Conservation (phyloP, 306 rosid species). For the Lathyrus aphaca region DNA sequence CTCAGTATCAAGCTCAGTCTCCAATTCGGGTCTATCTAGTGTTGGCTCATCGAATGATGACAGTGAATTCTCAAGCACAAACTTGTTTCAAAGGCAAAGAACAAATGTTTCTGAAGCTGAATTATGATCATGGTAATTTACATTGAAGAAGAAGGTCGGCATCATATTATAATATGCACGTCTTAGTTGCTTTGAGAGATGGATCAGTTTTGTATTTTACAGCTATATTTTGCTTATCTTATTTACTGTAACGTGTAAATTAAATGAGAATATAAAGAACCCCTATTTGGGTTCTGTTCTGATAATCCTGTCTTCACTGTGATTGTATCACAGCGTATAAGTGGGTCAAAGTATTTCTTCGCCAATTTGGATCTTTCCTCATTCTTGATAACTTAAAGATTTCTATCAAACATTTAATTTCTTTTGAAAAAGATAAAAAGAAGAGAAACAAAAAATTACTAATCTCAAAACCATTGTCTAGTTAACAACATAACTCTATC, state of each 20-base stretch:
- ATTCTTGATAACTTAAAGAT: no score
- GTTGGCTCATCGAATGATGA: constrained; percentile 52
- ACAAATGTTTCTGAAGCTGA: constrained; percentile 53
- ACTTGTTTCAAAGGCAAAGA: constrained; percentile 57
- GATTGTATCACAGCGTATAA: background rate
- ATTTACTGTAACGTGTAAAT: constrained; percentile 38
- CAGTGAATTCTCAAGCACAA: constrained; percentile 53
- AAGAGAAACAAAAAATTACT: background rate
- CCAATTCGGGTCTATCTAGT: constrained; percentile 54
- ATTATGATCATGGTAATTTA: constrained; percentile 38
- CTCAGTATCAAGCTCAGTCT: constrained; percentile 43
- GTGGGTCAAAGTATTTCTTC: no score
- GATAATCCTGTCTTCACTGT: background rate
- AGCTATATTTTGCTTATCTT: constrained; percentile 5
- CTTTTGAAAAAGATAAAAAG: no score
- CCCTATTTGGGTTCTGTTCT: constrained; percentile 50
- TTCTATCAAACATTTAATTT: no score
- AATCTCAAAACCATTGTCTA: background rate
- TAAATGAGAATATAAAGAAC: constrained; percentile 33
- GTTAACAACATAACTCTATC: background rate
- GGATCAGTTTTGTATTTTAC: constrained; percentile 42
- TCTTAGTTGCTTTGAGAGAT: constrained; percentile 31
- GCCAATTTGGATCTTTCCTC: no score
- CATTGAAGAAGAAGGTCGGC: constrained; percentile 4
- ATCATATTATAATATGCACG: constrained; percentile 26